Percentiles rank a stretch among this genome's conserved stretches.
phyloP scores from a whole-genome alignment of 495 filamentous ascomycete species.

The Jackrogersella minutella region DNA sequence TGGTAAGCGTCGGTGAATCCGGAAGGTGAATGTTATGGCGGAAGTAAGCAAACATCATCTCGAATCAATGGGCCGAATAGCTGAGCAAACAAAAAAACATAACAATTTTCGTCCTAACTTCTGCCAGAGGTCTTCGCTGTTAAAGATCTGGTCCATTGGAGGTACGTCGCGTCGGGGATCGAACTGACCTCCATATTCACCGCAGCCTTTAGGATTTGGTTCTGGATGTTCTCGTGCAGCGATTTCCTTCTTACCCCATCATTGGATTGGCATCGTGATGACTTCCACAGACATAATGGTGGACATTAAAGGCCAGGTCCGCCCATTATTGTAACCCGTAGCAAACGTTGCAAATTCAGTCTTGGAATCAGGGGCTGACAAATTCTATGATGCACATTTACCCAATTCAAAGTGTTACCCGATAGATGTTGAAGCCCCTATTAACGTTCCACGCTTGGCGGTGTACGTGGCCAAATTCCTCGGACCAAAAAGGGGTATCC shows the following conservation, averaged over 20 bases:
- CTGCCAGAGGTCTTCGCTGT: too few relatives aligned
- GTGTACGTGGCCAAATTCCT: background rate
- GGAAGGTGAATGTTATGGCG: constrained; percentile 19
- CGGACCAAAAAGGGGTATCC: background rate
- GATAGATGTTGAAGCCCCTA: background rate
- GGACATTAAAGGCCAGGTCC: background rate
- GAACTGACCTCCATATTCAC: too few relatives aligned
- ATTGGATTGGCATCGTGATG: too few relatives aligned
- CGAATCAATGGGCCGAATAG: constrained; percentile 28
- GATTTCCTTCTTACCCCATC: too few relatives aligned
- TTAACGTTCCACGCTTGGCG: background rate
- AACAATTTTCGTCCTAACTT: background rate
- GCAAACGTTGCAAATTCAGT: background rate
- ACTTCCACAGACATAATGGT: constrained; percentile 13
- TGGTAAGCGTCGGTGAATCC: constrained; percentile 30
- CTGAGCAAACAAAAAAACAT: background rate
- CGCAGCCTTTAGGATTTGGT: too few relatives aligned
- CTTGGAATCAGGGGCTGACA: background rate
- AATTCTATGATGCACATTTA: background rate
- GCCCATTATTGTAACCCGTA: background rate
- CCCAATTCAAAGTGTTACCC: background rate
- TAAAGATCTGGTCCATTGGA: too few relatives aligned
- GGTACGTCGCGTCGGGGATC: too few relatives aligned
- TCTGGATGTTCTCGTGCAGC: too few relatives aligned
- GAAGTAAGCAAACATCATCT: constrained; percentile 3